Percentiles rank a stretch among this genome's conserved stretches.
Conservation (phyloP, 2,329 filamentous ascomycete species). For the Lecanosticta acicola region DNA sequence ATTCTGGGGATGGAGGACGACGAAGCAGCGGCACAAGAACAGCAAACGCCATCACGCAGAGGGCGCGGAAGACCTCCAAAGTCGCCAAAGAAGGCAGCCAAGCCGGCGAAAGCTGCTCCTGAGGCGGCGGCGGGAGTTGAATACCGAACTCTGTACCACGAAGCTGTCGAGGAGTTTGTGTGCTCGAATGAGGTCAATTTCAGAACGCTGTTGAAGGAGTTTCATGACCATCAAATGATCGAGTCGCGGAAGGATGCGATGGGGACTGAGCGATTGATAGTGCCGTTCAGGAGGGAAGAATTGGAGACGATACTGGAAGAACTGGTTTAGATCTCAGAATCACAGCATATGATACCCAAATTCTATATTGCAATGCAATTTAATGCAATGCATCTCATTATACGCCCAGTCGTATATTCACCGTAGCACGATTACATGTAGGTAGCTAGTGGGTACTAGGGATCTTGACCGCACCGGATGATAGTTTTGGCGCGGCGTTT, state of each 20-base stretch:
- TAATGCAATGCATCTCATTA: too few species aligned
- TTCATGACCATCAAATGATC: conserved; percentile 97
- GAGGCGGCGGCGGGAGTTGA: conserved; percentile 58
- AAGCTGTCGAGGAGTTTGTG: conserved; percentile 93
- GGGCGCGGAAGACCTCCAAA: conserved; percentile 8
- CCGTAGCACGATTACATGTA: too few species aligned
- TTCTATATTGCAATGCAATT: too few species aligned
- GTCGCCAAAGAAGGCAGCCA: conserved; percentile 1
- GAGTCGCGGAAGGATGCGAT: conserved; percentile 78
- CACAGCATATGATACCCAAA: background rate
- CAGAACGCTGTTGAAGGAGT: conserved; percentile 88
- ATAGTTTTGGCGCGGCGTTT: background rate
- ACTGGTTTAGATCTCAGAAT: conserved; percentile 33
- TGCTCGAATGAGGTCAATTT: conserved; percentile 96
- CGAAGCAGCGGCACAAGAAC: conserved; percentile 29
- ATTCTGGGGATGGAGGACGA: conserved; percentile 26
- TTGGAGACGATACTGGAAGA: conserved; percentile 86
- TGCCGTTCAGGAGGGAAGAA: conserved; percentile 83
- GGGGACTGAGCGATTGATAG: conserved; percentile 77
- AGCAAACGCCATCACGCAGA: conserved; percentile 26
- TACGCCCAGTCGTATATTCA: too few species aligned
- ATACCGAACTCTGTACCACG: conserved; percentile 87
- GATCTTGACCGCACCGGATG: too few species aligned
- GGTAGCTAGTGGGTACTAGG: too few species aligned
- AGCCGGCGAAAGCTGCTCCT: conserved; percentile 12